Percentiles rank a stretch among this genome's conserved stretches.
Evolutionary conservation across 306 rosid species (phyloP).

Genomic region (Benincasa hispida): DNA sequence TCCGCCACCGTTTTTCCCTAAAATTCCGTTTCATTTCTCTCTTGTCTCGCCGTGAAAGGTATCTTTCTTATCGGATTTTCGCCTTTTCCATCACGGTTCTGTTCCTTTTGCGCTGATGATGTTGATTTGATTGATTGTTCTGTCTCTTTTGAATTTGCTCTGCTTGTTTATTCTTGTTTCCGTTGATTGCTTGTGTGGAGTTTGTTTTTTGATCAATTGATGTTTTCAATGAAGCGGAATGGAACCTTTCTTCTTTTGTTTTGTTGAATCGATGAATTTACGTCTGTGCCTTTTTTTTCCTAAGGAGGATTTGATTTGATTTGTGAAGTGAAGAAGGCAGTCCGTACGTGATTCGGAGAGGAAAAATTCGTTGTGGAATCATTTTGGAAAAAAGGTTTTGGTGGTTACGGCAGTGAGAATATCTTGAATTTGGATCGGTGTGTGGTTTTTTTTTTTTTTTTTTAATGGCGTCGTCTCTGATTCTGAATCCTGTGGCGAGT

Average conservation of each 20-base stretch:
- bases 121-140: not conserved
- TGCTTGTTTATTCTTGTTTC: not conserved
- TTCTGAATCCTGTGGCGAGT: slow-evolving; percentile 33
- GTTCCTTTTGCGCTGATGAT: not conserved
- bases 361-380: not conserved
- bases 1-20: slow-evolving; percentile 5
- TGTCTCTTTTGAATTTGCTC: not conserved
- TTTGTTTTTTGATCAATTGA: not conserved
- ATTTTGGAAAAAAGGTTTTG: not conserved
- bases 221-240: not conserved
- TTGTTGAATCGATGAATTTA: not conserved
- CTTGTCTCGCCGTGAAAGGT: not conserved
- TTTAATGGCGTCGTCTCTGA: slow-evolving; percentile 44
- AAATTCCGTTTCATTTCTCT: not conserved
- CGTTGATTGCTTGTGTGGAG: not conserved
- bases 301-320: not conserved
- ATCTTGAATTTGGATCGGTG: slow-evolving; percentile 2
- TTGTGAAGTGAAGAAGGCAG: not conserved
- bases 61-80: not conserved
- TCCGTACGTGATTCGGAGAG: not conserved
- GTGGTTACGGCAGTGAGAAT: not conserved
- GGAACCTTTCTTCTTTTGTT: not conserved
- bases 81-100: not conserved
- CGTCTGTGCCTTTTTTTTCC: not conserved
- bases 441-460: not conserved